Evolutionary conservation across 208 protist genomes (phyloP), one percentile per base, ranked within the genome.

Genomic region (Crithidia thermophila): DNA sequence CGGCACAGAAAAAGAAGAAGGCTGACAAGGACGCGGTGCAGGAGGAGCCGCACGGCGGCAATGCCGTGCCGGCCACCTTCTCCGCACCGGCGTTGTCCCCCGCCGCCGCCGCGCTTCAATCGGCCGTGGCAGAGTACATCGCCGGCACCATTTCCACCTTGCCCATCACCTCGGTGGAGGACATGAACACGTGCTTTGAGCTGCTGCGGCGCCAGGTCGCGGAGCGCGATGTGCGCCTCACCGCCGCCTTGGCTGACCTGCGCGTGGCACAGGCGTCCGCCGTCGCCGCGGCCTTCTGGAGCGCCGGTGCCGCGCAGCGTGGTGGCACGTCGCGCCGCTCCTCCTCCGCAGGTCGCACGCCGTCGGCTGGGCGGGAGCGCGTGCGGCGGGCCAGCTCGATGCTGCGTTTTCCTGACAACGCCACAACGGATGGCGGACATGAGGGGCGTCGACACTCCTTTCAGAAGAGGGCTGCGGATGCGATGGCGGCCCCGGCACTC

Each of bases 181-280:
- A 97, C 31, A 88, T 98, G 81, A 66, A 89, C 52, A 87, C 92
- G 30, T 86, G 86, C 69, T 96, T 97, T 49, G 50, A 62, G 20
- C 63, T 83, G n/a, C 86, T 97, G 63, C 87, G 83, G 9, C 66
- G 72, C 14, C 27, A 81, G 16, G 31, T 90, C 3, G 62, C 63
- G 52, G 60, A 87, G 46, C 52, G 62, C 14, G 84, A 86, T 14
- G 13, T 75, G 4, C 69, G 59, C 8, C 69, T 75, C n/a, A 40
- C 36, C 27, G 62, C 49, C 11, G 66, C 62, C 20, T 4, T 85
- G 34, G 42, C 55, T 8, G 77, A 82, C 18, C 20, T 79, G 56
- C 60, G 75, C 53, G 47, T 33, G 11, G 75, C 79, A 23, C 37
- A 82, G 23, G 31, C 70, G 2, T 9, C 43, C 9, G 42, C 73